Percentiles rank a stretch among this genome's conserved stretches.
These are phyloP conservation scores for Coffea canephora DNA, from an alignment of 257 asterid species.

Conservation along the genomic window DNA sequence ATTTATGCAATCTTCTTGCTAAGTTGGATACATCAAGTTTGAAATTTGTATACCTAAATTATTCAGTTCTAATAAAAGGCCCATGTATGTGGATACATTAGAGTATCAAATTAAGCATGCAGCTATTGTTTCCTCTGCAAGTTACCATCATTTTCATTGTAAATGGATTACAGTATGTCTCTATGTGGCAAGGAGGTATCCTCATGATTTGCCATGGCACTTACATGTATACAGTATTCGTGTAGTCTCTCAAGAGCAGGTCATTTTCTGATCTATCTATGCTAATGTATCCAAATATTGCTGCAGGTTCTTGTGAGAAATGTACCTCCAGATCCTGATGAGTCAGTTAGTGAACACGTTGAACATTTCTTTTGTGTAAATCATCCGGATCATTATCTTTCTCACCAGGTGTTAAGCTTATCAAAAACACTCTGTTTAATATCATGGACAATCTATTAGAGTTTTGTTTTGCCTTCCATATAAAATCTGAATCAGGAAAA, in stretches of 20 bases:
- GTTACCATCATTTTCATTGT: not conserved
- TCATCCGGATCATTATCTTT: conserved; percentile 78
- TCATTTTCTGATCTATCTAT: not conserved
- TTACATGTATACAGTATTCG: not conserved
- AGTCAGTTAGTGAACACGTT: conserved; percentile 85
- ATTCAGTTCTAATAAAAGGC: not conserved
- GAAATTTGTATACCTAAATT: not conserved
- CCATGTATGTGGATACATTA: too few relatives aligned
- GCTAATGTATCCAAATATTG: conserved; percentile 13
- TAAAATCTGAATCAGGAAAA: not conserved
- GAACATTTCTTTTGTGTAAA: conserved; percentile 94
- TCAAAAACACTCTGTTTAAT: not conserved
- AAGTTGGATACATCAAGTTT: not conserved
- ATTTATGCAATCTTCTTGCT: not conserved
- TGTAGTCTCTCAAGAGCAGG: not conserved
- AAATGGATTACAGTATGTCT: not conserved
- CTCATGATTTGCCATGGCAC: not conserved
- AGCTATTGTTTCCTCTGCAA: not conserved
- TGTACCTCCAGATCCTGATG: conserved; percentile 92
- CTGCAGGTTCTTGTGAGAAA: conserved; percentile 88
- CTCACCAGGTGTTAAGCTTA: conserved; percentile 53
- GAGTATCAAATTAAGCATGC: not conserved
- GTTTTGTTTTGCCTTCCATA: not conserved
- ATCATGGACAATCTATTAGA: too few relatives aligned
- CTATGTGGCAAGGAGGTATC: not conserved